phyloP scores from a whole-genome alignment of 2,329 filamentous ascomycete species.

The Claviceps quebecensis region DNA sequence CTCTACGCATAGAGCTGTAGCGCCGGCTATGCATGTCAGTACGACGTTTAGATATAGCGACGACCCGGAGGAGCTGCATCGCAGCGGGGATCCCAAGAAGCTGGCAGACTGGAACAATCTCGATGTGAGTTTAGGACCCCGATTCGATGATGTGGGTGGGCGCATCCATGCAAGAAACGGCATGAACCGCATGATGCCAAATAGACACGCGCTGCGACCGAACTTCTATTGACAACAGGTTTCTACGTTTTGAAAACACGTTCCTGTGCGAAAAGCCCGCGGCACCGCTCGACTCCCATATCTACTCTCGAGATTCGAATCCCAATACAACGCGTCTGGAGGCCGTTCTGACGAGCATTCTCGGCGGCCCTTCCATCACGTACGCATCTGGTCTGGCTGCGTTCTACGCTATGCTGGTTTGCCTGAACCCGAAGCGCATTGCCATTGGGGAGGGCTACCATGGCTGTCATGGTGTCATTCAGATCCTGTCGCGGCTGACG shows the following conservation, averaged over 20 bases:
- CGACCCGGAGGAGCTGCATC: conserved; percentile 51
- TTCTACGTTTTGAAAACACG: too few relatives aligned
- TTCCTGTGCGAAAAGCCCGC: conserved; percentile 15
- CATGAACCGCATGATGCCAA: too few relatives aligned
- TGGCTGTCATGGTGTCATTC: conserved; percentile 78
- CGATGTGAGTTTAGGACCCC: conserved; percentile 32
- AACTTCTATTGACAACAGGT: too few relatives aligned
- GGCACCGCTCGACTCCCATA: conserved; percentile 45
- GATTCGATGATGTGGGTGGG: too few relatives aligned
- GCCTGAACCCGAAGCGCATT: conserved; percentile 68
- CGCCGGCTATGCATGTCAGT: conserved; percentile 78
- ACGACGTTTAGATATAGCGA: conserved; percentile 76
- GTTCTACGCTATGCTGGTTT: conserved; percentile 77
- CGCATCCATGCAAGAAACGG: too few relatives aligned
- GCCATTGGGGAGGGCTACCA: conserved; percentile 82
- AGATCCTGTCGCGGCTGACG: conserved; percentile 59
- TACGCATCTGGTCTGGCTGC: conserved; percentile 79
- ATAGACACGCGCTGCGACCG: too few relatives aligned
- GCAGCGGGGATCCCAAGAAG: conserved; percentile 15
- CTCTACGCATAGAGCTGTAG: conserved; percentile 63
- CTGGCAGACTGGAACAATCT: conserved; percentile 39
- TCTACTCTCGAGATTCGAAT: conserved; percentile 71
- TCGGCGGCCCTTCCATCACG: conserved; percentile 56
- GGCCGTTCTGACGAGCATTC: conserved; percentile 59
- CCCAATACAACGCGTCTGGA: conserved; percentile 80